Percentiles rank a stretch among this genome's conserved stretches.
phyloP scores from a whole-genome alignment of 2,329 filamentous ascomycete species.

The Colletotrichum sp. region DNA sequence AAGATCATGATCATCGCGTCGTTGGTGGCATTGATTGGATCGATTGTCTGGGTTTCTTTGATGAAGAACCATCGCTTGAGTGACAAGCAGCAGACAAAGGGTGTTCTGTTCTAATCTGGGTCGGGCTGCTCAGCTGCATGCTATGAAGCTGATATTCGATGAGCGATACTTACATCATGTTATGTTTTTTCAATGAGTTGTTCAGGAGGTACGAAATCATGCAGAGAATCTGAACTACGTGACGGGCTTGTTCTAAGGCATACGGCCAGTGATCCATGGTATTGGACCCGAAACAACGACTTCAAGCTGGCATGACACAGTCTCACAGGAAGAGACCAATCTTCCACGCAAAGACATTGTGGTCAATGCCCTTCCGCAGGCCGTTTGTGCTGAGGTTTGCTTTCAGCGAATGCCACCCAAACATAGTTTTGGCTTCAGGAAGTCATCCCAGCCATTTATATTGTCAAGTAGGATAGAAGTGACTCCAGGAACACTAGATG shows the following conservation, averaged over 20 bases:
- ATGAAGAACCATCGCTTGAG: slow-evolving; percentile 15
- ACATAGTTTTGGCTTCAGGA: not conserved
- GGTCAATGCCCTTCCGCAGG: not conserved
- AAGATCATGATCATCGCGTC: slow-evolving; percentile 39
- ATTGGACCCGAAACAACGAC: not conserved
- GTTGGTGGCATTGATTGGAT: not conserved
- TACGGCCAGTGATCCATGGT: not conserved
- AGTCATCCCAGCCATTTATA: not conserved
- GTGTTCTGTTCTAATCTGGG: slow-evolving; percentile 2
- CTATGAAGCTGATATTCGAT: not conserved
- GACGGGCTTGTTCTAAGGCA: not conserved
- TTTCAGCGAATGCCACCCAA: not conserved
- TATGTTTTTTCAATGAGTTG: not conserved
- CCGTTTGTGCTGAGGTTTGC: not conserved
- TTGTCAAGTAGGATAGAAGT: not conserved
- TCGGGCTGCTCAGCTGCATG: not conserved
- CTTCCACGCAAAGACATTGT: not conserved
- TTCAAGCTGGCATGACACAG: not conserved
- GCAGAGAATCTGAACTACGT: not conserved
- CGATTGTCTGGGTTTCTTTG: slow-evolving; percentile 4
- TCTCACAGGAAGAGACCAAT: not conserved
- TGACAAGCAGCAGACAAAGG: slow-evolving; percentile 11
- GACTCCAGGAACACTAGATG: not conserved
- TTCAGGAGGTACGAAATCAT: not conserved
- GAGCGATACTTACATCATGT: not conserved